Conservation (phyloP, 768 basidiomycete species). For the Boletus huronensis region DNA sequence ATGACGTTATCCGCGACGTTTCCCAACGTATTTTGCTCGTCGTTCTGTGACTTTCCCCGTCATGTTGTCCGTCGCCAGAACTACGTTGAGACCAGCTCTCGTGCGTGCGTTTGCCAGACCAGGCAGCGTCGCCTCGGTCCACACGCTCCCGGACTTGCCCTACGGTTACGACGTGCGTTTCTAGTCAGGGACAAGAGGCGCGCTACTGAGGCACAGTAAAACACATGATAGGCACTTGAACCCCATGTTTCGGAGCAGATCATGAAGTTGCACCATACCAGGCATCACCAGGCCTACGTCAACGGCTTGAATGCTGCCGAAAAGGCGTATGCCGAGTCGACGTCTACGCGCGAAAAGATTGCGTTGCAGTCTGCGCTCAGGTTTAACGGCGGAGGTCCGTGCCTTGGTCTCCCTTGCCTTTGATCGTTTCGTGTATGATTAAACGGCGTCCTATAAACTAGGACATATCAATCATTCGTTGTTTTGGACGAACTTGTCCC, state of each 20-base stretch:
- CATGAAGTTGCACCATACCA: slow-evolving; percentile 90
- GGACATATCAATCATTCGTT: slow-evolving; percentile 94
- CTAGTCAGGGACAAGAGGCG: background rate
- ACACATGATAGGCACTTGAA: slow-evolving; percentile 86
- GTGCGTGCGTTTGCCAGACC: slow-evolving; percentile 45
- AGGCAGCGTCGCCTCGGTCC: slow-evolving; percentile 44
- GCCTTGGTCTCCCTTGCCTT: too few relatives aligned
- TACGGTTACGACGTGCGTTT: slow-evolving; percentile 71
- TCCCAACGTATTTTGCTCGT: background rate
- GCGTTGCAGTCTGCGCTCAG: slow-evolving; percentile 87
- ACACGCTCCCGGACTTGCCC: slow-evolving; percentile 77
- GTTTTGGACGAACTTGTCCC: slow-evolving; percentile 98
- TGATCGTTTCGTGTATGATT: too few relatives aligned
- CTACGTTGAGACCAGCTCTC: slow-evolving; percentile 41
- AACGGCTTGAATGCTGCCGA: slow-evolving; percentile 93
- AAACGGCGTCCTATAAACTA: background rate
- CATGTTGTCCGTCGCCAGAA: slow-evolving; percentile 52
- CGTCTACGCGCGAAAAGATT: slow-evolving; percentile 72
- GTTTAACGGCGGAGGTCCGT: slow-evolving; percentile 99
- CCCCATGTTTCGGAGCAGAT: slow-evolving; percentile 89
- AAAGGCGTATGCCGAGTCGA: slow-evolving; percentile 65
- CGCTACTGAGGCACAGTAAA: background rate
- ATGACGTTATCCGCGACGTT: slow-evolving; percentile 14
- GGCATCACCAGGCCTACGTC: slow-evolving; percentile 92
- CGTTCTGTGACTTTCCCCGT: background rate